Evolutionary conservation across 495 filamentous ascomycete species (phyloP).

Genomic region (Penicillium paxilli): DNA sequence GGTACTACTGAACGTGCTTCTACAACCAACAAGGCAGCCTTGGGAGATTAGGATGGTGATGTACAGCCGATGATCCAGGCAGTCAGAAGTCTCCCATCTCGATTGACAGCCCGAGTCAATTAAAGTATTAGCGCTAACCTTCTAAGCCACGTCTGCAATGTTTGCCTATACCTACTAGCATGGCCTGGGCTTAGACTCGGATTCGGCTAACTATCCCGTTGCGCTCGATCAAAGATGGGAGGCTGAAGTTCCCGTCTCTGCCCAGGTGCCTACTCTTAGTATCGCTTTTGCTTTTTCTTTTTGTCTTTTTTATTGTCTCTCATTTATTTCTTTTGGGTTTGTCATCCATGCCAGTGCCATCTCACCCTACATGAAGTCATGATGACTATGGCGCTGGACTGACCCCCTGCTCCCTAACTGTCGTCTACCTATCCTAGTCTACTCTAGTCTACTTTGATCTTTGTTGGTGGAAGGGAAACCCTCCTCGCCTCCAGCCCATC

Average conservation of each 20-base stretch:
- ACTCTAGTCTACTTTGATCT: neutral
- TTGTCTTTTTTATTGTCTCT: neutral
- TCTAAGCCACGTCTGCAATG: neutral
- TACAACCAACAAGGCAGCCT: no score
- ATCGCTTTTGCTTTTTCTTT: neutral
- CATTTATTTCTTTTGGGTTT: no score
- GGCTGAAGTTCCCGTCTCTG: neutral
- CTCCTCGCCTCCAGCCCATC: neutral
- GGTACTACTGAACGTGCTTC: no score
- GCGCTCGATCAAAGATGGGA: neutral
- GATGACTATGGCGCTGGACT: constrained; percentile 6
- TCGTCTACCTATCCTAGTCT: no score
- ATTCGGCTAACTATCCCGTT: neutral
- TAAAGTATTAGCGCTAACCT: constrained; percentile 2
- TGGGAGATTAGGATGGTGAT: no score
- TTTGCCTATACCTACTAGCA: neutral
- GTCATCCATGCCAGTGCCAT: neutral
- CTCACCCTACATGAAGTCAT: constrained; percentile 18
- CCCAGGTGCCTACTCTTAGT: no score
- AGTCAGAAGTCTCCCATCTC: no score
- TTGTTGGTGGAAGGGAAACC: neutral
- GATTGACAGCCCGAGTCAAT: neutral
- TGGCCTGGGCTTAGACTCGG: neutral
- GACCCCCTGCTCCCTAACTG: no score
- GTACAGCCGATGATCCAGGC: no score